These are phyloP conservation scores for Trichoderma semiorbis DNA, from an alignment of 2,329 filamentous ascomycete genomes.

Conservation along the genomic window DNA sequence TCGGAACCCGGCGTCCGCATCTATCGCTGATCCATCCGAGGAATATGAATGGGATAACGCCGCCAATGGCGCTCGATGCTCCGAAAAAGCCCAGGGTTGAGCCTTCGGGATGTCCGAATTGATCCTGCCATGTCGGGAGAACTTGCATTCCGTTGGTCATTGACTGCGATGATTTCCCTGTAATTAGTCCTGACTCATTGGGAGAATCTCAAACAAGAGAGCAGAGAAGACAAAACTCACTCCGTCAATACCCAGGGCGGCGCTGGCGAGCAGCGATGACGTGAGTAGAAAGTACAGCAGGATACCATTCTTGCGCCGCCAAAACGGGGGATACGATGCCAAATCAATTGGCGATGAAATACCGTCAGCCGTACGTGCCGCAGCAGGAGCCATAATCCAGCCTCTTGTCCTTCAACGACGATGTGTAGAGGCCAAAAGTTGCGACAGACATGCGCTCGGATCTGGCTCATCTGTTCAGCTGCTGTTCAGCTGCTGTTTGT, in stretches of 20 bases:
- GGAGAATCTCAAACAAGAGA: background rate
- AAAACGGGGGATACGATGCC: slow-evolving; percentile 32
- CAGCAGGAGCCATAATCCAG: slow-evolving; percentile 32
- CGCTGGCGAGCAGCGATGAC: slow-evolving; percentile 40
- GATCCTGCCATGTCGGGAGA: slow-evolving; percentile 36
- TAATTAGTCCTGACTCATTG: background rate
- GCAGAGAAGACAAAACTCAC: slow-evolving; percentile 26
- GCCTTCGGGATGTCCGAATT: slow-evolving; percentile 37
- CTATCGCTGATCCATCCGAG: slow-evolving; percentile 36
- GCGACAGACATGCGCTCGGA: background rate
- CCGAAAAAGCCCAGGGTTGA: slow-evolving; percentile 39
- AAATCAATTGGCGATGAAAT: slow-evolving; percentile 33
- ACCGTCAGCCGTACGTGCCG: slow-evolving; percentile 30
- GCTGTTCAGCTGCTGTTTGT: background rate
- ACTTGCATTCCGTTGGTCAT: slow-evolving; percentile 42
- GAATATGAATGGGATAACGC: slow-evolving; percentile 36
- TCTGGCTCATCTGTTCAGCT: background rate
- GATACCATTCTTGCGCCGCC: slow-evolving; percentile 40
- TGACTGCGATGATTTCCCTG: slow-evolving; percentile 24
- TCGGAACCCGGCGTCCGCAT: slow-evolving; percentile 34
- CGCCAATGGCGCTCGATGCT: slow-evolving; percentile 39
- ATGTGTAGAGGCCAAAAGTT: background rate
- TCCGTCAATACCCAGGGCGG: slow-evolving; percentile 41
- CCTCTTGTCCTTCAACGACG: background rate
- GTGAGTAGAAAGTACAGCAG: slow-evolving; percentile 42